Evolutionary conservation across 2,329 filamentous ascomycete genomes (phyloP).

Genomic region (Fusarium sp.): DNA sequence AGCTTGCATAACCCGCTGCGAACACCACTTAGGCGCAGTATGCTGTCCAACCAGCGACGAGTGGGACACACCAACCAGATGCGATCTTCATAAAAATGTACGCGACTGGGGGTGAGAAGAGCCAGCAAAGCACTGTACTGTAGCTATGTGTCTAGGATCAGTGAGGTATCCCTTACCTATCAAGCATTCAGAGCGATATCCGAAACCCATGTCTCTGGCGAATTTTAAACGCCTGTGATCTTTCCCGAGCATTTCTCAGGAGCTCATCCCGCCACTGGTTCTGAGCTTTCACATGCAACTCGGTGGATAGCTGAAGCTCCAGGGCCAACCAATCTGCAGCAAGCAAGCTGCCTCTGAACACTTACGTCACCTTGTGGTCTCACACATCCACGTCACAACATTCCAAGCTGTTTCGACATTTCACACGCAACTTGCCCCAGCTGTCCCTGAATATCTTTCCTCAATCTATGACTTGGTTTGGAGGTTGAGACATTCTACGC

Average conservation of each 20-base stretch:
- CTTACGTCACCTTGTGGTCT: constrained; percentile 16
- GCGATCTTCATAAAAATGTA: background rate
- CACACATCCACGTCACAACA: constrained; percentile 32
- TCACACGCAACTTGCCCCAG: background rate
- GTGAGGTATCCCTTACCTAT: too few relatives aligned
- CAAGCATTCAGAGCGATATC: background rate
- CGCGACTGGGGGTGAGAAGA: background rate
- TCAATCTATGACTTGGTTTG: background rate
- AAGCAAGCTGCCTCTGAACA: constrained; percentile 7
- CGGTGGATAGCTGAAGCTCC: background rate
- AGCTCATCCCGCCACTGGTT: background rate
- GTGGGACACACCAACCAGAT: background rate
- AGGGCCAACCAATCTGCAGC: constrained; percentile 19
- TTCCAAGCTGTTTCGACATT: constrained; percentile 24
- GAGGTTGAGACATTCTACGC: constrained; percentile 15
- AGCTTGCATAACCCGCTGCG: constrained; percentile 29
- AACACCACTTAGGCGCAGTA: constrained; percentile 27
- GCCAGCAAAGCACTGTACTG: background rate
- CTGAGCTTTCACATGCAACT: constrained; percentile 29
- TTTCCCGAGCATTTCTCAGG: background rate
- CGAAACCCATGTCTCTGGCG: background rate
- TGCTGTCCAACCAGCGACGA: constrained; percentile 21
- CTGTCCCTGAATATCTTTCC: constrained; percentile 20
- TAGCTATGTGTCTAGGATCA: background rate
- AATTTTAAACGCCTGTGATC: constrained; percentile 1